Evolutionary conservation across 2,329 filamentous ascomycete species (phyloP).

Genomic region (Claviceps sp.): DNA sequence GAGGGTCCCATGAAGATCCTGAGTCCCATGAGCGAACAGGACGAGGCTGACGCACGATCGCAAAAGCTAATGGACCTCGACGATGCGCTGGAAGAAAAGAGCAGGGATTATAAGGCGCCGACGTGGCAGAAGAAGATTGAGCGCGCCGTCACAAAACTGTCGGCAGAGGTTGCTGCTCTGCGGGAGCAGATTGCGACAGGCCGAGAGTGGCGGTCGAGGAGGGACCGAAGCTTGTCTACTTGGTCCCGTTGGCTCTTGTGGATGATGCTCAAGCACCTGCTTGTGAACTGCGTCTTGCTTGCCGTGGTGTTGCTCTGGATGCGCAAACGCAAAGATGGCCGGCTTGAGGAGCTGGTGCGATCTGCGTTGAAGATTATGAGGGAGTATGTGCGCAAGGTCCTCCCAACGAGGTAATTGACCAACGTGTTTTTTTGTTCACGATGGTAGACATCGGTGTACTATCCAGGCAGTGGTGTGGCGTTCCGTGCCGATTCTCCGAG

Average conservation of each 20-base stretch:
- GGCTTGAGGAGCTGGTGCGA: slow-evolving; percentile 61
- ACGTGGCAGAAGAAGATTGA: slow-evolving; percentile 78
- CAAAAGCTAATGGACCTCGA: slow-evolving; percentile 33
- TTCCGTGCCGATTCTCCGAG: background rate
- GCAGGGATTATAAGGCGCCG: slow-evolving; percentile 26
- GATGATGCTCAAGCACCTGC: slow-evolving; percentile 57
- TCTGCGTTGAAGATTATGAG: slow-evolving; percentile 43
- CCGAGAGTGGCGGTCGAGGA: slow-evolving; percentile 55
- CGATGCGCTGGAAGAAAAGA: slow-evolving; percentile 30
- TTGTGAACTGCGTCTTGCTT: slow-evolving; percentile 56
- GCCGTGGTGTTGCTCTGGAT: slow-evolving; percentile 57
- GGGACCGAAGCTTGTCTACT: slow-evolving; percentile 48
- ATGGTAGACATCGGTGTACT: background rate
- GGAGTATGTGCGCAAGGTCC: slow-evolving; percentile 45
- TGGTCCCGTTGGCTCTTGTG: slow-evolving; percentile 63
- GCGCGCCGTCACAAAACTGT: slow-evolving; percentile 74
- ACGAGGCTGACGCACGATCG: slow-evolving; percentile 48
- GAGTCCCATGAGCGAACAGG: slow-evolving; percentile 75
- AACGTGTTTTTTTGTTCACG: background rate
- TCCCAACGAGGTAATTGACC: slow-evolving; percentile 37
- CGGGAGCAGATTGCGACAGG: slow-evolving; percentile 79
- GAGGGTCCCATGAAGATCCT: slow-evolving; percentile 54
- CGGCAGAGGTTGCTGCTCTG: slow-evolving; percentile 81
- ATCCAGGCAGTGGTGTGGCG: background rate
- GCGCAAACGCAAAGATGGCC: slow-evolving; percentile 54